Conservation (phyloP, 2,329 filamentous ascomycete species). For the Colletotrichum liriopes region DNA sequence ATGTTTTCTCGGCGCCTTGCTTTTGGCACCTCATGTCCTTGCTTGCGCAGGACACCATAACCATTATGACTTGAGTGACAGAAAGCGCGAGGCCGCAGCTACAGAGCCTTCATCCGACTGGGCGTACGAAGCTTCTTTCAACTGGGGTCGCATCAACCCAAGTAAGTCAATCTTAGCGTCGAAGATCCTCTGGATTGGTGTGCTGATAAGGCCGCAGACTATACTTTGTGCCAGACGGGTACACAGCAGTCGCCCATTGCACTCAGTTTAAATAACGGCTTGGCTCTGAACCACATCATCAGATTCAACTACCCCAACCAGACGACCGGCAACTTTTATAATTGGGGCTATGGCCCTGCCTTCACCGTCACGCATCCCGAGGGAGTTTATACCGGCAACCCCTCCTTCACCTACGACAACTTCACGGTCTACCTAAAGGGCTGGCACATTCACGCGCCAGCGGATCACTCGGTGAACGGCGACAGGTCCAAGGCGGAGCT, state of each 20-base stretch:
- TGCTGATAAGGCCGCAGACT: constrained; percentile 24
- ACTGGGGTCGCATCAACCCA: constrained; percentile 40
- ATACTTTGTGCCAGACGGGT: constrained; percentile 62
- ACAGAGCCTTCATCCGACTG: constrained; percentile 31
- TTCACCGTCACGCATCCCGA: constrained; percentile 57
- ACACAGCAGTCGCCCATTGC: constrained; percentile 66
- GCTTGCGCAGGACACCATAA: constrained; percentile 37
- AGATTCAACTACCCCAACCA: constrained; percentile 58
- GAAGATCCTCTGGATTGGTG: too few relatives aligned
- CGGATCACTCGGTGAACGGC: constrained; percentile 63
- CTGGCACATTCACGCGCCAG: constrained; percentile 67
- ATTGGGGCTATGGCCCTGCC: constrained; percentile 65
- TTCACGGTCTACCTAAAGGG: constrained; percentile 63
- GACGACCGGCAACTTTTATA: constrained; percentile 59
- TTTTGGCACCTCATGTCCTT: background rate
- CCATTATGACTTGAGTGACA: constrained; percentile 14
- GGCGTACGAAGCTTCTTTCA: constrained; percentile 41
- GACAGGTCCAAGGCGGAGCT: constrained; percentile 62
- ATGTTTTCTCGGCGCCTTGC: background rate
- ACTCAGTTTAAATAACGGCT: constrained; percentile 56
- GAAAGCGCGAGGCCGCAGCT: background rate
- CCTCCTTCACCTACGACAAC: constrained; percentile 62
- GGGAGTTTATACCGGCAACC: constrained; percentile 55
- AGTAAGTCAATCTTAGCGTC: constrained; percentile 12
- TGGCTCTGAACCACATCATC: constrained; percentile 57